Evolutionary conservation across 176 grass and related monocot species (phyloP), one percentile per base, ranked within the genome.

Genomic region (Stipa capillata): DNA sequence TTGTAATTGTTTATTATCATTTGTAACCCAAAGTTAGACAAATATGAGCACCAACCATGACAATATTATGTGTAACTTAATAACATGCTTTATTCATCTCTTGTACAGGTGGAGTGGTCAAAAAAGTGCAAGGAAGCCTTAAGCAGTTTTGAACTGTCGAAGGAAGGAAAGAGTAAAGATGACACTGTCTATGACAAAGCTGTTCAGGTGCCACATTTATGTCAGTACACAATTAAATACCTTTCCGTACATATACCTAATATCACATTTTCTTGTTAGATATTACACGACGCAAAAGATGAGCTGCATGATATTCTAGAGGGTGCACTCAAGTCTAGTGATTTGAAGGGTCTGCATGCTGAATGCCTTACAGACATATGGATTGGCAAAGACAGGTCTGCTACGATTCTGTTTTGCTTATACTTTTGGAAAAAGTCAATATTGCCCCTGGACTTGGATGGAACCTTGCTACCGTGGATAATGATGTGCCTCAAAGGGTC

Each of bases 331-430:
- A 89, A 85, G 83, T 90, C 85, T 72, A 82, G 75, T 51, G 85
- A 92, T 86, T 85, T 94, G 47, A 91, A 89, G 61, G 92, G 95
- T 78, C 83, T 98, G 15, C 85, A 94, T 76, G 76, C 90, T 82
- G 89, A 94, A 82, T 98, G 95, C 83, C 95, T 98, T 85, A 94
- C 95, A 54, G 95, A 98, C 87, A 89, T 87, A 77, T 98, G 95
- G 95, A 86, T 94, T 31, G 85, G 92, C 57, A 85, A 73, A 67
- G 85, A 89, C 50, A 98, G 95, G 94, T 97, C 44, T 72, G 55
- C 51, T 29, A 57, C 64, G 15, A 49, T 52, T 78, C 64, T 56
- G 34, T 65, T 13, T 83, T 36, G 20, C 25, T 51, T 53, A n/a
- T 75, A 25, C 16, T 36, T 75, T 45, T 21, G 14, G 9, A 59